Base-by-base conservation (phyloP, 1,284 basidiomycete species). In the Melanopsichium pennsylvanicum region DNA sequence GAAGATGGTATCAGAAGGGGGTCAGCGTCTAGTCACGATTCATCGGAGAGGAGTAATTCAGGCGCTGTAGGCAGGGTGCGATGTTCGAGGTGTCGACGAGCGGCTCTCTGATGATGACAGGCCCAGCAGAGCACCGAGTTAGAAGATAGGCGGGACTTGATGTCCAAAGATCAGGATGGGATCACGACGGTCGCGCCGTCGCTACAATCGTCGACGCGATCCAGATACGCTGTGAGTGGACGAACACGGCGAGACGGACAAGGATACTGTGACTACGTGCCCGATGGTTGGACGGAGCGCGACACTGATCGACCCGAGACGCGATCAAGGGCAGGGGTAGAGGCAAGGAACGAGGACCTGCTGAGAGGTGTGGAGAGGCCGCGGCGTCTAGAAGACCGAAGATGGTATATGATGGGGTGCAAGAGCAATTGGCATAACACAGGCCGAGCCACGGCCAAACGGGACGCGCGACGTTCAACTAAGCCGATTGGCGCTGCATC, bases 321-420 rank as follows among this genome's bases (percentile, higher is more conserved):
- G 38, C 19, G n/a, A 23, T 9, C 29, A 34, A 21, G 33, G 38
- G 36, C 29, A 35, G 37, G 25, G 37, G 51, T 22, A 36, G 44
- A 18, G 42, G 50, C 26, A 18, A 33, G n/a, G 21, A 22, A 26
- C 19, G 19, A 29, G 19, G 27, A 27, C 25, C 37, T 23, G 16
- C 26, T 25, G n/a, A 19, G 41, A 40, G 47, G 33, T 25, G 25
- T 26, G 34, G 36, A 47, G 47, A 19, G 43, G 23, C 25, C 39
- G 37, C 38, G 48, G 56, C 48, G 48, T 43, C 38, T 51, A 51
- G 56, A 59, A 59, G 48, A 59, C 48, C 56, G 56, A 51, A 51
- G 43, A 42, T 19, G 48, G 43, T 47, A 59, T 44, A 59, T 59
- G 56, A 59, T 59, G 56, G 48, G 27, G 29, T 48, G 46, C 46